These are phyloP conservation scores for Coemansia sp. DNA, from an alignment of 192 early-diverging fungal genomes.

Conservation along the genomic window DNA sequence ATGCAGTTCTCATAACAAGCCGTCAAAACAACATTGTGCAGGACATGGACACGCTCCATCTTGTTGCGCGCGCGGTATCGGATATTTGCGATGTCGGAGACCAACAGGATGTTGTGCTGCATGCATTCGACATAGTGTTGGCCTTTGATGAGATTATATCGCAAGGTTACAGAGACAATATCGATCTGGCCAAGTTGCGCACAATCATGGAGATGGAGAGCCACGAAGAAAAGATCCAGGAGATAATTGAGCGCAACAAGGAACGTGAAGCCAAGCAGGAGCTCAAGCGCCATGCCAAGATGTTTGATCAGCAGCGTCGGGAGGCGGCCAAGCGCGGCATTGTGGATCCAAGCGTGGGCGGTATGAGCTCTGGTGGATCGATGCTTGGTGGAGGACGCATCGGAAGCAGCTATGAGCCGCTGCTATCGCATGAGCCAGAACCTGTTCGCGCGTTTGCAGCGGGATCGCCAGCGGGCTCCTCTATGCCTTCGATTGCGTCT, in stretches of 20 bases:
- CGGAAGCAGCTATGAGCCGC: slow-evolving; percentile 49
- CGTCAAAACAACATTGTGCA: slow-evolving; percentile 96
- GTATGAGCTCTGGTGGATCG: slow-evolving; percentile 58
- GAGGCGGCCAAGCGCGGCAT: slow-evolving; percentile 65
- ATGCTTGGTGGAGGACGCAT: slow-evolving; percentile 56
- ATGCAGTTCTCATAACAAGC: slow-evolving; percentile 94
- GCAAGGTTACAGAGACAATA: slow-evolving; percentile 88
- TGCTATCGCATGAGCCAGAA: slow-evolving; percentile 43
- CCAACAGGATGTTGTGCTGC: slow-evolving; percentile 80
- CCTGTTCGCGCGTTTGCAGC: slow-evolving; percentile 31
- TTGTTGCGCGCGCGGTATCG: slow-evolving; percentile 88
- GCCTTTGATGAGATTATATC: slow-evolving; percentile 97
- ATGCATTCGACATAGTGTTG: slow-evolving; percentile 85
- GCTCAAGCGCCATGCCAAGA: slow-evolving; percentile 85
- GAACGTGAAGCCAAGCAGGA: slow-evolving; percentile 98
- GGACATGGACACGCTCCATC: slow-evolving; percentile 95
- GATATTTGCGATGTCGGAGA: slow-evolving; percentile 85
- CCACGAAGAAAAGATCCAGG: slow-evolving; percentile 96
- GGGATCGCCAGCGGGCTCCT: slow-evolving; percentile 17
- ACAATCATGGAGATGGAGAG: slow-evolving; percentile 97
- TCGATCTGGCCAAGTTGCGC: slow-evolving; percentile 86
- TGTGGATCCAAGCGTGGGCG: slow-evolving; percentile 42
- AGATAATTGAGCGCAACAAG: slow-evolving; percentile 91
- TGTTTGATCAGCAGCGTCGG: slow-evolving; percentile 86
- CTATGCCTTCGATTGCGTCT: slow-evolving; percentile 24